A percentile compares a stretch with the other conserved stretches of the same genome.
Conservation (phyloP, 225 moss, liverwort and hornwort species). For the Physcomitrium patens region DNA sequence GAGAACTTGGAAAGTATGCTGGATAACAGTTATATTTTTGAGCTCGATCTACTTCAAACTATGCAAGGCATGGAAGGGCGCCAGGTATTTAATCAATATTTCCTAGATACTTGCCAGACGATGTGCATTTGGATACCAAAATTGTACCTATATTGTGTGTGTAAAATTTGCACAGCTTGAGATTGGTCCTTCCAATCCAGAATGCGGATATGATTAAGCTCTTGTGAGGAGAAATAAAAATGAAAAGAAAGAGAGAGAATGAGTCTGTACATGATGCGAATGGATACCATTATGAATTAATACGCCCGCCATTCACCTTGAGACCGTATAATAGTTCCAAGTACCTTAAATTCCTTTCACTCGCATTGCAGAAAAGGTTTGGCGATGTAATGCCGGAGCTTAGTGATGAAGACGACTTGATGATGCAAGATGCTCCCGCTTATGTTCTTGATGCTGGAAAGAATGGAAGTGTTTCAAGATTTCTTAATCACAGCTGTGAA, state of each 20-base stretch:
- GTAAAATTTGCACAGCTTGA: too few relatives aligned
- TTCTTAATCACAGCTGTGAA: slow-evolving; percentile 73
- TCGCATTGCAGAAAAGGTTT: slow-evolving; percentile 51
- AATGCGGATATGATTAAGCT: too few relatives aligned
- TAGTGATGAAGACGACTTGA: slow-evolving; percentile 36
- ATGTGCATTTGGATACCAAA: too few relatives aligned
- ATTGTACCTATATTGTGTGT: too few relatives aligned
- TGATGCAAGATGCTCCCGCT: slow-evolving; percentile 45
- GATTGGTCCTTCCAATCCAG: too few relatives aligned
- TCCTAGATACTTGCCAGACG: neutral
- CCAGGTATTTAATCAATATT: slow-evolving; percentile 36
- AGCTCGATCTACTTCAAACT: slow-evolving; percentile 65
- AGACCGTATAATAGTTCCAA: neutral
- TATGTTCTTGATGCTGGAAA: slow-evolving; percentile 70
- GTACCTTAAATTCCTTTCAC: neutral
- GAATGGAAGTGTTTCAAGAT: slow-evolving; percentile 62
- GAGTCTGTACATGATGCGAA: too few relatives aligned
- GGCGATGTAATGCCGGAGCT: slow-evolving; percentile 46
- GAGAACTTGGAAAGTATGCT: slow-evolving; percentile 65
- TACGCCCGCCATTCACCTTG: too few relatives aligned
- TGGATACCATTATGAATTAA: too few relatives aligned
- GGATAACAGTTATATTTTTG: slow-evolving; percentile 71
- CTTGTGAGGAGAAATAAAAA: too few relatives aligned
- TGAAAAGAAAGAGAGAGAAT: too few relatives aligned
- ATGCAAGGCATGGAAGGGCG: slow-evolving; percentile 72